phyloP scores from a whole-genome alignment of 371 early-diverging fungal genomes.

The Mucor plumbeus region DNA sequence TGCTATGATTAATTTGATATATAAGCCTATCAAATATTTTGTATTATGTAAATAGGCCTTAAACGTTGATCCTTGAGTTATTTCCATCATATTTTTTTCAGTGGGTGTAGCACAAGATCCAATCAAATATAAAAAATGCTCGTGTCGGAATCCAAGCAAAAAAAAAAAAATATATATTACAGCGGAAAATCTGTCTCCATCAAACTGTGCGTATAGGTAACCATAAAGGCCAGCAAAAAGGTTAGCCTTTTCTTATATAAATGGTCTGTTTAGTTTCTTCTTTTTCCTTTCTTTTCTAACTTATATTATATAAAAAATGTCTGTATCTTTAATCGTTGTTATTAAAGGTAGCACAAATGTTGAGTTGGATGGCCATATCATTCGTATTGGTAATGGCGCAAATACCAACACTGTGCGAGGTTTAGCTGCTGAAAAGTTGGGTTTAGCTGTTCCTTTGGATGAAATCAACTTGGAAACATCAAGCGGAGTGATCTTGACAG shows the following conservation, averaged over 20 bases:
- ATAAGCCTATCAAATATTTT: not conserved
- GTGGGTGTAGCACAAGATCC: not conserved
- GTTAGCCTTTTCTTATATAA: not conserved
- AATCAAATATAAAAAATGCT: not conserved
- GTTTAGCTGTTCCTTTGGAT: constrained; percentile 9
- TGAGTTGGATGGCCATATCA: constrained; percentile 32
- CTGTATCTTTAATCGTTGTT: constrained; percentile 30
- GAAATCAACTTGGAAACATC: constrained; percentile 14
- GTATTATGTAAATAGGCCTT: not conserved
- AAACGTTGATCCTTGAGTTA: not conserved
- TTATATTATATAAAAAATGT: constrained; percentile 4
- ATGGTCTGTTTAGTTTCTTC: not conserved
- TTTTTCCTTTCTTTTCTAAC: not conserved
- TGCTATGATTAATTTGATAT: not conserved
- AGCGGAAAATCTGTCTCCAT: constrained; percentile 5
- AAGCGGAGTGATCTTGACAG: constrained; percentile 15
- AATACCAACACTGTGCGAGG: constrained; percentile 25
- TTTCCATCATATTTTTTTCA: not conserved
- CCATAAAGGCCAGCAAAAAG: not conserved
- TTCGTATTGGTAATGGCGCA: constrained; percentile 24
- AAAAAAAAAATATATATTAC: not conserved
- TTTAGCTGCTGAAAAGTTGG: constrained; percentile 30
- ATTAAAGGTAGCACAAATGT: constrained; percentile 22
- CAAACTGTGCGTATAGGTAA: not conserved
- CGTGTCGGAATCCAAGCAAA: not conserved